phyloP scores from a whole-genome alignment of 2,329 filamentous ascomycete genomes.

The Dactylellina parvicollis region DNA sequence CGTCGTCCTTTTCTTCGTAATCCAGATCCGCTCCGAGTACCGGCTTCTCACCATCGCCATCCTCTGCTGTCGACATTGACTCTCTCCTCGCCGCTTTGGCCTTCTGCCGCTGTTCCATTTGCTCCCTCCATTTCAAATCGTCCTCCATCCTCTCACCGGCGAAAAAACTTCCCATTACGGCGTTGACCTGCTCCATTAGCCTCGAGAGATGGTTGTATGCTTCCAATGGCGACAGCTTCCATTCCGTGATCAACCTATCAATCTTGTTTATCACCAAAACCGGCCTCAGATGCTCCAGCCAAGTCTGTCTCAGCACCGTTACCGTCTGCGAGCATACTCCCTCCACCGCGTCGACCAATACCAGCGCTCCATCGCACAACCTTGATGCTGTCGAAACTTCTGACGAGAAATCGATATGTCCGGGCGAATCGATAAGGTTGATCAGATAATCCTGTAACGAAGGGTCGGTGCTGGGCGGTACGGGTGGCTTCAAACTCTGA shows the following conservation, averaged over 20 bases:
- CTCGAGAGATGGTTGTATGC: constrained; percentile 90
- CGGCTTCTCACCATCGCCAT: constrained; percentile 69
- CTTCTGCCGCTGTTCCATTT: constrained; percentile 85
- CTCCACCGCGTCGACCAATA: constrained; percentile 95
- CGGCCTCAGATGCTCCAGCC: constrained; percentile 94
- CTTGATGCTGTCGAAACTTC: constrained; percentile 96
- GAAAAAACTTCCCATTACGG: constrained; percentile 96
- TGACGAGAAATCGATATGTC: constrained; percentile 98
- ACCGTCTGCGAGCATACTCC: constrained; percentile 99
- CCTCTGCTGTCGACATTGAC: constrained; percentile 60
- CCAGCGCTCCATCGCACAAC: constrained; percentile 91
- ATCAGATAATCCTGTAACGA: constrained; percentile 83
- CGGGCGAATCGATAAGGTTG: constrained; percentile 96
- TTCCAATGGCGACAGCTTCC: constrained; percentile 90
- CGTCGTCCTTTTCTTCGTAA: constrained; percentile 92
- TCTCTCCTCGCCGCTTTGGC: constrained; percentile 60
- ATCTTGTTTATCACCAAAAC: constrained; percentile 98
- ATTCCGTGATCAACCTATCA: constrained; percentile 89
- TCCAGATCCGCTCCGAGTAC: constrained; percentile 65
- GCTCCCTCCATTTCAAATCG: constrained; percentile 93
- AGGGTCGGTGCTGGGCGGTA: constrained; percentile 32
- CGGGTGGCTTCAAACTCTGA: constrained; percentile 77
- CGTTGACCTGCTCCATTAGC: constrained; percentile 93
- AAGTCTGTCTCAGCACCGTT: constrained; percentile 91
- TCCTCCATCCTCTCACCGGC: constrained; percentile 99